Evolutionary conservation across 257 asterid species (phyloP), one percentile per base, ranked within the genome.

Genomic region (Solanum rostratum): DNA sequence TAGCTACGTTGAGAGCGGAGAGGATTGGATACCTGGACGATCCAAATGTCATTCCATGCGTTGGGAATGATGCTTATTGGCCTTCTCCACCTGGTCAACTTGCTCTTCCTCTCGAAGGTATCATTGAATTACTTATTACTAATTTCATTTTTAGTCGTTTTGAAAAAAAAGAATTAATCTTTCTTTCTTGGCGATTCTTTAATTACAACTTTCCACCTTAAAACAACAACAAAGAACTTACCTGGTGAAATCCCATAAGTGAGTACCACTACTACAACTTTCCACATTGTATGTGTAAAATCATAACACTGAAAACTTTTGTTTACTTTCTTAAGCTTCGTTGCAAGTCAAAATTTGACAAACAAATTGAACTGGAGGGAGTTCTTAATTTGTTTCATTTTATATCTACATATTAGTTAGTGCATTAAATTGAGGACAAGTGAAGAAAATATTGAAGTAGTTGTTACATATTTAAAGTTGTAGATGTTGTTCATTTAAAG

Each of bases 1-100:
- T 96, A 63, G 90, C 99, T 79, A 90, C 99, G 22, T 81, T 93
- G 50, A 86, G 87, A 87, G 94, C 96, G 3, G 93, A 93, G 80
- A 91, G 85, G 86, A 82, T 91, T 85, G 98, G 98, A 69, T 93
- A 82, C 45, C 84, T 95, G 50, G 99, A 96, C 85, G 99, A 96
- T 54, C 93, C 98, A 10, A 91, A 95, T 86, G 92, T 95, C 24
- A 93, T 95, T 82, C 97, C 98, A n/a, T 95, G 99, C 87, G 94
- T 95, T 57, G 99, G 99, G 53, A 96, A 96, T 80, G 97, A 95
- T 84, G 99, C 99, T 69, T 95, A 93, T 88, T 81, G 90, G 84
- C 92, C 97, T 66, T 90, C 92, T 85, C 98, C 98, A 68, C 83
- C 85, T 1, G 99, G 99, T 20, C 91, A 95, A 63, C 90, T 96